Base-by-base conservation (phyloP, 2,329 filamentous ascomycete genomes). In the Cladosporium sp. region DNA sequence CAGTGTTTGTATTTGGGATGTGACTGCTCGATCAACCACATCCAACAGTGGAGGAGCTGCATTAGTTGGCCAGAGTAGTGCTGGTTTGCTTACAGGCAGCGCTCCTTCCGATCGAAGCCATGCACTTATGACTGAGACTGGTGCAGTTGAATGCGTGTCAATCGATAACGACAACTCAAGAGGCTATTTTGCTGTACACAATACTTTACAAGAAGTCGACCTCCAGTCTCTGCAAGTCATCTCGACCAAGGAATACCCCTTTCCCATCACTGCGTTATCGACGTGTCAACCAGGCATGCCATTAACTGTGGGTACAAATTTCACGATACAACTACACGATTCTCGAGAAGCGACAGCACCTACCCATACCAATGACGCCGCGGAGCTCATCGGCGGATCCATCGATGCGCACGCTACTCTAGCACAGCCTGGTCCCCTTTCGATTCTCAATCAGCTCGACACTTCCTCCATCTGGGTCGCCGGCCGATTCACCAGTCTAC, bases 1-100 rank as follows among this genome's bases (percentile, higher is more conserved):
- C 0, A 91, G 89, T 52, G 81, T 97, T n/a, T 90, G 87, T 64
- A 74, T 96, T 6, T 97, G 91, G 91, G 89, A 96, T 40, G 47
- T 70, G 7, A 63, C 60, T 12, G 56, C 62, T 5, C 58, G 64
- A n/a, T 60, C 66, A 12, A 64, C 65, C 8, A 35, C 20, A 22
- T 20, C 32, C 2, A 39, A 47, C 36, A 61, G 60, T 20, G 64
- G 64, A 15, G 60, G 63, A 10, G 88, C 89, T 1, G 81, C 78
- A 2, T 82, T 94, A 32, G 63, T 89, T 10, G 84, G 82, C 1
- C 81, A 81, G 60, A 94, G 88, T 71, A 75, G 75, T 19, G 77
- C 85, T 0, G 88, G 87, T 0, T 77, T 93, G 8, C 77, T 96
- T 15, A 85, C 86, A 56, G 74, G 79, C n/a, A 78, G 80, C 58